Evolutionary conservation across 2,329 filamentous ascomycete genomes (phyloP).

Genomic region (Pyrenochaeta sp.): DNA sequence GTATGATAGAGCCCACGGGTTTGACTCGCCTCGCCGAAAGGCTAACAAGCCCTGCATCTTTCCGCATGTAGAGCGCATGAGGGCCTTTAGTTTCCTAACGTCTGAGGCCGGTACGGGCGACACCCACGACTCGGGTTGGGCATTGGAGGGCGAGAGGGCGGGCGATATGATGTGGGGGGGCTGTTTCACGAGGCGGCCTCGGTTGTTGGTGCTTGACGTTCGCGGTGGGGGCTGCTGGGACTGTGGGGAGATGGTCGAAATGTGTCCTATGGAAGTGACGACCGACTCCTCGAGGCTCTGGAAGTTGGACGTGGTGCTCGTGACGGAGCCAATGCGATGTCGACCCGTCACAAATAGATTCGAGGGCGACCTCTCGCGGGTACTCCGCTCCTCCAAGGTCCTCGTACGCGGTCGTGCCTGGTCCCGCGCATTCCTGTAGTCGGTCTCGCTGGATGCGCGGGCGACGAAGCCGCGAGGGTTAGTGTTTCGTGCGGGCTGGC

Average conservation of each 20-base stretch:
- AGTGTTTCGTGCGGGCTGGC: constrained; percentile 27
- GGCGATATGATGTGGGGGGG: constrained; percentile 29
- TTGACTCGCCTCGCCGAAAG: constrained; percentile 69
- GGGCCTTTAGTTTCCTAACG: constrained; percentile 73
- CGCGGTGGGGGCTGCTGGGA: constrained; percentile 36
- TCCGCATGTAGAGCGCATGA: constrained; percentile 81
- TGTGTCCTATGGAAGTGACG: constrained; percentile 53
- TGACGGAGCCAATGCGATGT: constrained; percentile 75
- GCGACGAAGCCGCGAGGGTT: constrained; percentile 38
- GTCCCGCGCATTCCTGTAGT: constrained; percentile 52
- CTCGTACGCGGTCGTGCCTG: constrained; percentile 62
- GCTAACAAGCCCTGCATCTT: constrained; percentile 82
- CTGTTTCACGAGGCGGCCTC: constrained; percentile 42
- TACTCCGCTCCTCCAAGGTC: constrained; percentile 58
- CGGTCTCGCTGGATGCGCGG: constrained; percentile 44
- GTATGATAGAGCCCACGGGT: constrained; percentile 74
- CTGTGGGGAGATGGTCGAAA: constrained; percentile 48
- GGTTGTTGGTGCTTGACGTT: constrained; percentile 39
- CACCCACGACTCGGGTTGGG: constrained; percentile 45
- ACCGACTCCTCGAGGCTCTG: constrained; percentile 53
- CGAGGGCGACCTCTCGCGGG: constrained; percentile 52
- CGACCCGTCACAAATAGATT: constrained; percentile 57
- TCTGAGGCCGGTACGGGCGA: constrained; percentile 66
- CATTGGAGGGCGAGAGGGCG: constrained; percentile 30
- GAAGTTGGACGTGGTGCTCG: constrained; percentile 65